These are phyloP conservation scores for Forsythia suspensa DNA, from an alignment of 257 asterid genomes.

Conservation along the genomic window DNA sequence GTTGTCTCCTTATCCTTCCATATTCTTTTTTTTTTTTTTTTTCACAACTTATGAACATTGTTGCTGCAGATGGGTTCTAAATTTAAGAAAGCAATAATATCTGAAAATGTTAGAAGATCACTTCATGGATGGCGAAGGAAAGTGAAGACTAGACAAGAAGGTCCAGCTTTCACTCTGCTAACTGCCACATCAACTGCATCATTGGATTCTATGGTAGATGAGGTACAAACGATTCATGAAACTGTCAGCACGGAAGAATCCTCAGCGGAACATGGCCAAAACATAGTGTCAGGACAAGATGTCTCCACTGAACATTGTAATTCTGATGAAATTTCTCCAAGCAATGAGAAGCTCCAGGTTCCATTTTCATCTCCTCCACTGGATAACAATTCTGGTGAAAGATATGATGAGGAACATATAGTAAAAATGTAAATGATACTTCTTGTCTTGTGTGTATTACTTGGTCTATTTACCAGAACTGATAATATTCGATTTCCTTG, in stretches of 20 bases:
- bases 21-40: neutral
- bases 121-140: slow-evolving; percentile 79
- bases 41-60: neutral
- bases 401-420: neutral
- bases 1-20: neutral
- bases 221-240: neutral
- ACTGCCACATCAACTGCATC: slow-evolving; percentile 35
- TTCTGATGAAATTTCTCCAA: slow-evolving; percentile 2
- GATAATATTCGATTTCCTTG: too few relatives aligned
- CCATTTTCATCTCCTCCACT: slow-evolving; percentile 9
- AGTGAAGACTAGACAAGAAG: slow-evolving; percentile 51
- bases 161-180: slow-evolving; percentile 15
- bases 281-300: neutral
- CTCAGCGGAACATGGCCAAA: neutral
- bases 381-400: neutral
- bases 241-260: neutral
- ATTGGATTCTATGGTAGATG: slow-evolving; percentile 33
- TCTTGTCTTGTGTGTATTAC: neutral
- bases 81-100: slow-evolving; percentile 77
- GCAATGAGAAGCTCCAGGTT: slow-evolving; percentile 17
- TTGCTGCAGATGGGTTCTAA: slow-evolving; percentile 87
- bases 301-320: neutral
- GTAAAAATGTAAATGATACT: slow-evolving; percentile 8
- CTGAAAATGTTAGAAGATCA: slow-evolving; percentile 74
- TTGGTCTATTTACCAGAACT: too few relatives aligned